Conservation (phyloP, 345 rosid genomes). For the Pelargonium nanum region DNA sequence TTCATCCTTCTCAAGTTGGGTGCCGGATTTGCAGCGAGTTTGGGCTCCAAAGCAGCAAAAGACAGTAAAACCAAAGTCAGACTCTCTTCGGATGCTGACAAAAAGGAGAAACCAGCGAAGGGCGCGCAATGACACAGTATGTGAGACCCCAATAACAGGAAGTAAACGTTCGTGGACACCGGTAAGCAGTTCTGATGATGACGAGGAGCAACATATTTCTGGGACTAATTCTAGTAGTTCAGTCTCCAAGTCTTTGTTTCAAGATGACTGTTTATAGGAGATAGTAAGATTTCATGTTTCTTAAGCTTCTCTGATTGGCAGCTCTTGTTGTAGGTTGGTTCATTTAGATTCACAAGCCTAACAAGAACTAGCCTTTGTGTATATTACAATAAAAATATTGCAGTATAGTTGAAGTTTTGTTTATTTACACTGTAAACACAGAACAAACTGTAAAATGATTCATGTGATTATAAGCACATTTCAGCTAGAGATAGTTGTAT, state of each 20-base stretch:
- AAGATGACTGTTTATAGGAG: conserved; percentile 16
- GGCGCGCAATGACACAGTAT: conserved; percentile 45
- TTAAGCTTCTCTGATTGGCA: no score
- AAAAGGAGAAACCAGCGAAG: conserved; percentile 41
- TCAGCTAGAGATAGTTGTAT: no score
- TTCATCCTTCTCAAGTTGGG: conserved; percentile 72
- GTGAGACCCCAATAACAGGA: conserved; percentile 68
- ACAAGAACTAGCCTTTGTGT: no score
- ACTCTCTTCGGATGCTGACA: conserved; percentile 26
- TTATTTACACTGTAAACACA: no score
- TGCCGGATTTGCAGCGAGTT: conserved; percentile 79
- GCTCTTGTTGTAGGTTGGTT: no score
- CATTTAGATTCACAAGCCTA: no score
- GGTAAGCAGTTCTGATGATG: conserved; percentile 17
- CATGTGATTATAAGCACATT: no score
- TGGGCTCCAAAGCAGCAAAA: conserved; percentile 74
- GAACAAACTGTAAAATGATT: no score
- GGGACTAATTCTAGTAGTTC: conserved; percentile 23
- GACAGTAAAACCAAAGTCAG: conserved; percentile 22
- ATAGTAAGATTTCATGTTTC: no score
- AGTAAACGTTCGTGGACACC: conserved; percentile 24
- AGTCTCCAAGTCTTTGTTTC: conserved; percentile 72
- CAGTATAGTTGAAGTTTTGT: no score
- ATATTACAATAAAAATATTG: no score
- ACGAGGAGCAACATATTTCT: conserved; percentile 18